Evolutionary conservation across 2,329 filamentous ascomycete genomes (phyloP).

Genomic region (Rhinocladiella mackenziei): DNA sequence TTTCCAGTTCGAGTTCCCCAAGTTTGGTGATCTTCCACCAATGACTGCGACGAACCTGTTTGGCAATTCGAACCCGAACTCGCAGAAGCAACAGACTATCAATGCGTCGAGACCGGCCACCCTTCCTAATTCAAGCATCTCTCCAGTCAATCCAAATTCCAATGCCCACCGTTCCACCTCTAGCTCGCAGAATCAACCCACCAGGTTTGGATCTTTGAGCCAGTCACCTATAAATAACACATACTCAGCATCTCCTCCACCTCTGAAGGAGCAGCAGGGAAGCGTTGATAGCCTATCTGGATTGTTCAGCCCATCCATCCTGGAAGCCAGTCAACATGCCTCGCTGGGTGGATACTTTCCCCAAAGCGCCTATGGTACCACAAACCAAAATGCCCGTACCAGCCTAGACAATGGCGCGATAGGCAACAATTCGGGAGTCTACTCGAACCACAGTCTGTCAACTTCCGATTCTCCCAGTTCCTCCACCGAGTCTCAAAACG

Average conservation of each 20-base stretch:
- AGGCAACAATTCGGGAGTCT: constrained; percentile 28
- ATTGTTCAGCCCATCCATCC: constrained; percentile 57
- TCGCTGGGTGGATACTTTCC: constrained; percentile 40
- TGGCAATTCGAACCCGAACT: constrained; percentile 5
- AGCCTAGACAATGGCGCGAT: constrained; percentile 33
- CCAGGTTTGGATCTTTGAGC: constrained; percentile 22
- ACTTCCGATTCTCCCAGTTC: constrained; percentile 46
- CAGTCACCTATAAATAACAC: constrained; percentile 23
- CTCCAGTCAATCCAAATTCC: constrained; percentile 8
- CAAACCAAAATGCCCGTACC: constrained; percentile 29
- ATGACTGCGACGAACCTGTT: constrained; percentile 21
- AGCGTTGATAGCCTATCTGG: constrained; percentile 48
- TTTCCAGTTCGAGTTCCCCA: constrained; percentile 95
- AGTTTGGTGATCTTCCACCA: constrained; percentile 70
- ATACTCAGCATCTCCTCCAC: constrained; percentile 22
- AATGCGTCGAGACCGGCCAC: constrained; percentile 9
- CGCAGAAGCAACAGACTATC: constrained; percentile 8
- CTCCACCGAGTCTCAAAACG: constrained; percentile 46
- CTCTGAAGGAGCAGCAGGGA: constrained; percentile 19
- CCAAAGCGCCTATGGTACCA: constrained; percentile 34
- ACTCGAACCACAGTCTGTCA: constrained; percentile 36
- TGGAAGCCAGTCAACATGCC: constrained; percentile 45
- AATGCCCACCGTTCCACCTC: constrained; percentile 16
- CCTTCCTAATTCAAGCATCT: constrained; percentile 9
- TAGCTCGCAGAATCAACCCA: constrained; percentile 14